These are phyloP conservation scores for Tremella mesenterica DNA, from an alignment of 768 basidiomycete genomes.

Conservation along the genomic window DNA sequence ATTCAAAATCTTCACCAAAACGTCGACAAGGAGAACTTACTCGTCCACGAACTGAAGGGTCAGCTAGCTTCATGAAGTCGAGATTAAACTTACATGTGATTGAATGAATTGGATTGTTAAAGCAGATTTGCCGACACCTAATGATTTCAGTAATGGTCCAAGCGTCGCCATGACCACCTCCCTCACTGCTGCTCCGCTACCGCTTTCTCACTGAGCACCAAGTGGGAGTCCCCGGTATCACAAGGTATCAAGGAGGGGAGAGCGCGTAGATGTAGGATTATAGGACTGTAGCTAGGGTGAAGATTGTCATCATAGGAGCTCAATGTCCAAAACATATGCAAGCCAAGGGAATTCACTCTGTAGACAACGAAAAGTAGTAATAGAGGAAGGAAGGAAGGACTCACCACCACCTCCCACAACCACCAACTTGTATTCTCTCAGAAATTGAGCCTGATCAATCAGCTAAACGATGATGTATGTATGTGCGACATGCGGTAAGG, in stretches of 20 bases:
- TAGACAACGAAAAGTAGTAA: not conserved
- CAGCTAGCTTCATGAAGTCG: constrained; percentile 7
- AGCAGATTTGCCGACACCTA: constrained; percentile 75
- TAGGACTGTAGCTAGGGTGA: not conserved
- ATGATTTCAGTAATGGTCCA: not conserved
- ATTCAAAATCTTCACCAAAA: not conserved
- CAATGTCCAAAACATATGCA: not conserved
- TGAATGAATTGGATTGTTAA: constrained; percentile 98
- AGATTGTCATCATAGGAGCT: not conserved
- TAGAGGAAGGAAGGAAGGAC: constrained; percentile 2
- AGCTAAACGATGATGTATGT: not conserved
- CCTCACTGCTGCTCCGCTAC: not conserved
- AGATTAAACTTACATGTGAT: constrained; percentile 30
- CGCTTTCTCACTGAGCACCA: not conserved
- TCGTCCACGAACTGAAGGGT: constrained; percentile 41
- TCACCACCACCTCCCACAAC: constrained; percentile 95
- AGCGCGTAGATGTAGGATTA: too few species aligned
- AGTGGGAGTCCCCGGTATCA: not conserved
- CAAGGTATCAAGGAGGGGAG: not conserved
- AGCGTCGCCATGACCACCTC: not conserved
- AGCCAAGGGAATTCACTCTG: not conserved
- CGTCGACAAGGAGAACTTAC: constrained; percentile 15
- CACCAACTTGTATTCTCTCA: constrained; percentile 96
- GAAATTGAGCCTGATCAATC: constrained; percentile 46
- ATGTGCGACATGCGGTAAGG: not conserved